Base-by-base conservation (phyloP, 805 yeast species). In the Candida ascalaphidarum region DNA sequence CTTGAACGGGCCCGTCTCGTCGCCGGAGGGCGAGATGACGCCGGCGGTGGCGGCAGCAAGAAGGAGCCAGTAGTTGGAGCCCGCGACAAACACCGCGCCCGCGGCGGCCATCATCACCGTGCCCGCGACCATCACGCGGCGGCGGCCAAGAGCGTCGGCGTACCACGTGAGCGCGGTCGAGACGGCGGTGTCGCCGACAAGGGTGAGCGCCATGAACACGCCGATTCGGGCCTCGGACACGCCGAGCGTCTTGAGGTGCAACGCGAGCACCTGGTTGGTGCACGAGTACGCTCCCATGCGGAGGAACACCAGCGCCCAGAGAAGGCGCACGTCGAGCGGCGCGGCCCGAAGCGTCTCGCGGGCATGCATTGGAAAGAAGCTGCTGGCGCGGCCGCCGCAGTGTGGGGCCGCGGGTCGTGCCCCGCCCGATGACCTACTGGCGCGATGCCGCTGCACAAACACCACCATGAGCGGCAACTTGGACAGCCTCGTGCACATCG, bases 1-100 rank as follows among this genome's bases (percentile, higher is more conserved):
- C 45, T 81, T 79, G 52, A 85, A 85, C 0, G 95, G 95, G 0
- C 95, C 95, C 1, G 88, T 83, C 45, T 85, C 95, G 44, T 79
- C 86, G 14, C 95, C 94, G 17, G 84, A 74, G 2, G 95, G 92
- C 2, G 94, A 81, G 6, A 85, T 81, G 11, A 85, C 95, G 2
- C 95, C 95, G 17, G 82, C 33, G 2, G 82, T 69, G 2, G 95
- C 92, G 7, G 92, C 92, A 2, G 64, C 14, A 13, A 85, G 55
- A 22, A 85, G 58, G 2, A 79, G 36, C 37, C 55, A 45, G 48
- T 62, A 83, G 38, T 71, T 70, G 19, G 71, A 61, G 34, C 63
- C 59, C 14, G 56, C 53, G n/a, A 78, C 70, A 48, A 85, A 85
- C 1, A 71, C 65, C 1, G 70, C 27, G 1, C 95, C 94, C 12